Conservation (phyloP, 2,329 filamentous ascomycete species). For the Scytalidium lignicola region DNA sequence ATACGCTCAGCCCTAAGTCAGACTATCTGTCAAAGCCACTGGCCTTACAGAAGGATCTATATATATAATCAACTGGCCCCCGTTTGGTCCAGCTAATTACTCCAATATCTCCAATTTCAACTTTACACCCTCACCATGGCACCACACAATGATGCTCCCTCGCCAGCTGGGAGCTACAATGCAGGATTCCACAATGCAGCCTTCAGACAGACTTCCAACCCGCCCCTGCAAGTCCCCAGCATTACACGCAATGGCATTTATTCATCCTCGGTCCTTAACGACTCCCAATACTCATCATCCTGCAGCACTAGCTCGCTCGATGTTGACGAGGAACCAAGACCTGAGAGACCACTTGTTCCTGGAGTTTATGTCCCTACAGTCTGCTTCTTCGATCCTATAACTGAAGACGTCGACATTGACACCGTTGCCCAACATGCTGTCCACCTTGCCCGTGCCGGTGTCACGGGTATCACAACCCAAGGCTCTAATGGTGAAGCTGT, state of each 20-base stretch:
- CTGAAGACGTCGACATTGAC: conserved; percentile 61
- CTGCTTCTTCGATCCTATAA: conserved; percentile 63
- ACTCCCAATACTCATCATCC: conserved; percentile 34
- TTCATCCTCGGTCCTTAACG: conserved; percentile 28
- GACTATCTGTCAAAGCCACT: too few species aligned
- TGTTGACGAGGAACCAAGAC: conserved; percentile 23
- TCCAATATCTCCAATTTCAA: too few species aligned
- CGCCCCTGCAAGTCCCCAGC: conserved; percentile 14
- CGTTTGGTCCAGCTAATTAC: too few species aligned
- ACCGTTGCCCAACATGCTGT: conserved; percentile 45
- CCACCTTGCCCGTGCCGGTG: conserved; percentile 53
- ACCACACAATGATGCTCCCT: conserved; percentile 43
- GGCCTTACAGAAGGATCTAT: too few species aligned
- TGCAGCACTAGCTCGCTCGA: conserved; percentile 33
- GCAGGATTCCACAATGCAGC: conserved; percentile 34
- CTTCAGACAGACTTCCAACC: conserved; percentile 18
- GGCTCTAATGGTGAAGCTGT: conserved; percentile 66
- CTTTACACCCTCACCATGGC: conserved; percentile 30
- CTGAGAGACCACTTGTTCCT: conserved; percentile 34
- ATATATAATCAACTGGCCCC: too few species aligned
- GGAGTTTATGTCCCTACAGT: conserved; percentile 71
- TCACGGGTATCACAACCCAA: conserved; percentile 57
- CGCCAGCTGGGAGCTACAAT: conserved; percentile 41
- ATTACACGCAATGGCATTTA: conserved; percentile 26
- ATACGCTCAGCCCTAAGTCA: too few species aligned